Percentiles rank a stretch among this genome's conserved stretches.
These are phyloP conservation scores for Kurtzmaniella quercitrusa DNA, from an alignment of 1,139 yeast species.

Conservation along the genomic window DNA sequence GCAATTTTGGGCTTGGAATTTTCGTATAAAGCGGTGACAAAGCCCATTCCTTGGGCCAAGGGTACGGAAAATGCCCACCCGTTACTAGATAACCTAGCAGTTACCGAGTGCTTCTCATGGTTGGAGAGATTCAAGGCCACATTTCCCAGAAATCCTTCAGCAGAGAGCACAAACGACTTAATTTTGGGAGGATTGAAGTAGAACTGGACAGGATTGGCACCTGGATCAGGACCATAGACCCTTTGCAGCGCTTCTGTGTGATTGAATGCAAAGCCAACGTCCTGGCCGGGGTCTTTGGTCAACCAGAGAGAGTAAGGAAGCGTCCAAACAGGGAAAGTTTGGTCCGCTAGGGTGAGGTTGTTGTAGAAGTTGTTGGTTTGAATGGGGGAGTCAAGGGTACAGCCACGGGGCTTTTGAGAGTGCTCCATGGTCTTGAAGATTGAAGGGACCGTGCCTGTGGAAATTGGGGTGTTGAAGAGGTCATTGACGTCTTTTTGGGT, in stretches of 20 bases:
- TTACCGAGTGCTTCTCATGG: constrained; percentile 34
- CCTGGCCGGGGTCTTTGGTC: constrained; percentile 34
- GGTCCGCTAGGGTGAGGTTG: constrained; percentile 40
- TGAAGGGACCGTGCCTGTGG: constrained; percentile 21
- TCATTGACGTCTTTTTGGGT: constrained; percentile 6
- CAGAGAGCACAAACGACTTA: constrained; percentile 38
- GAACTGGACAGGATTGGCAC: constrained; percentile 34
- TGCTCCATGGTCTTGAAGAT: constrained; percentile 21
- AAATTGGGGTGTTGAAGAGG: constrained; percentile 21
- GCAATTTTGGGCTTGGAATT: constrained; percentile 51
- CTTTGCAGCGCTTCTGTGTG: constrained; percentile 39
- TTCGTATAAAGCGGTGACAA: constrained; percentile 58
- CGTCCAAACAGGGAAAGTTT: constrained; percentile 45
- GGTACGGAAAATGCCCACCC: constrained; percentile 25
- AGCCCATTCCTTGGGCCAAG: constrained; percentile 62
- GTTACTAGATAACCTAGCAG: constrained; percentile 17
- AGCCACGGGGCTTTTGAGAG: constrained; percentile 30
- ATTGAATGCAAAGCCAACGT: constrained; percentile 39
- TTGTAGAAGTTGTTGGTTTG: constrained; percentile 46
- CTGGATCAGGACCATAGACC: constrained; percentile 43
- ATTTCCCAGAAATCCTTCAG: constrained; percentile 23
- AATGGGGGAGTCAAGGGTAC: constrained; percentile 26
- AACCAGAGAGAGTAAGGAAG: constrained; percentile 46
- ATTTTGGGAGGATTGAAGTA: constrained; percentile 46
- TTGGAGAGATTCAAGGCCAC: constrained; percentile 18